Conservation (phyloP, 176 grass and related monocot genomes). For the Bonia amplexicaulis region DNA sequence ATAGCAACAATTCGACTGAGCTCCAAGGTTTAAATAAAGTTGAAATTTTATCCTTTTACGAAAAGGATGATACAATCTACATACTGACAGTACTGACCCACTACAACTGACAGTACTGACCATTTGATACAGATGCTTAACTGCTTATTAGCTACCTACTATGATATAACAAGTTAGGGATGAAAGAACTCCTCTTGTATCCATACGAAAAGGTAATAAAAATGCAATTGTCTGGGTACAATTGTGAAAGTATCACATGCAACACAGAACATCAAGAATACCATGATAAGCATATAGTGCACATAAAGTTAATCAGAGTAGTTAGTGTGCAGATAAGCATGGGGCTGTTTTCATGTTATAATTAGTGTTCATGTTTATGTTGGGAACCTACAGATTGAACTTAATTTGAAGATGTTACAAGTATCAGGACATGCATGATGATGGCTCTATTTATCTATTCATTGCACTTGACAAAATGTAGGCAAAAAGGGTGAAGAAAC, state of each 20-base stretch:
- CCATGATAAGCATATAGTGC: neutral
- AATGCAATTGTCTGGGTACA: neutral
- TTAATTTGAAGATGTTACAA: slow-evolving; percentile 14
- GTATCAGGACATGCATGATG: neutral
- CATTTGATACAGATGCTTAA: neutral
- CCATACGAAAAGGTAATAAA: neutral
- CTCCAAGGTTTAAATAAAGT: neutral
- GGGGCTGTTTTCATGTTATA: slow-evolving; percentile 1
- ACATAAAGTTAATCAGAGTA: neutral
- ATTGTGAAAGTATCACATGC: neutral
- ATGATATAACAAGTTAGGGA: neutral
- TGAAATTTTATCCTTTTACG: neutral
- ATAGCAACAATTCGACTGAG: neutral
- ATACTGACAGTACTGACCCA: neutral
- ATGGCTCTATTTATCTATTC: neutral
- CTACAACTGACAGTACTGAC: neutral
- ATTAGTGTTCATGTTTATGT: neutral
- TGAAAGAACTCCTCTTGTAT: neutral
- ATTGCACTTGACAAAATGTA: neutral
- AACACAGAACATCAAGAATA: slow-evolving; percentile 18
- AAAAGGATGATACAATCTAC: neutral
- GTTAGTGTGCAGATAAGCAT: neutral
- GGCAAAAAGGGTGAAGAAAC: neutral
- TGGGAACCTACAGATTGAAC: neutral
- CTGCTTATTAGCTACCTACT: neutral